Base-by-base conservation (phyloP, 2,329 filamentous ascomycete species). In the Coniochaeta sp. region DNA sequence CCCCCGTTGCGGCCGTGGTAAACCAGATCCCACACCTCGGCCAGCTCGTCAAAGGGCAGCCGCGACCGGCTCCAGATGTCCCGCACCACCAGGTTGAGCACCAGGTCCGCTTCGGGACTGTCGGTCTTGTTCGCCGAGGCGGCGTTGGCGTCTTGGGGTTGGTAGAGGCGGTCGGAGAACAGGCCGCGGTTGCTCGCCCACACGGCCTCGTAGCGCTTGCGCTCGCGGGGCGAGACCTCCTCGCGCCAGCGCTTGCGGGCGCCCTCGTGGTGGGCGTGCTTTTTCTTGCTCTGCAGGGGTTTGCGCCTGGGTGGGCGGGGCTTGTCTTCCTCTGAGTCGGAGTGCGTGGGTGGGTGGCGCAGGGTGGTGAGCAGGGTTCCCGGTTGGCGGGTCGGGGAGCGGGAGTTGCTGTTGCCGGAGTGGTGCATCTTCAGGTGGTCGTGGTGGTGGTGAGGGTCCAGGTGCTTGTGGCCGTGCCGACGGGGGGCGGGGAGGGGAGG, bases 151-250 rank as follows among this genome's bases (percentile, higher is more conserved):
- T 31, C 28, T 9, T 9, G 28, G 28, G 28, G n/a, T n/a, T n/a
- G 28, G 28, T 5, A 31, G 2, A 38, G n/a, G 3, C 31, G 54
- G 34, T 34, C 31, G 54, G 28, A 6, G 9, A 84, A 73, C 0
- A 85, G 61, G 0, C 90, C 90, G 57, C 86, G 84, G 67, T 95
- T 95, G 47, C 89, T 90, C 1, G 90, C 90, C 89, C 90, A 95
- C 1, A 95, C 83, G 2, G 89, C 90, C 71, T 93, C 90, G 71
- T 95, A 95, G 1, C 90, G 81, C 68, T 89, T 89, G n/a, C 89
- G 79, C 69, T 95, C 89, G 6, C 84, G 78, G 56, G 84, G 81
- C 0, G 88, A 90, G 47, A 95, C 83, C 62, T 85, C 80, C 65
- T 93, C 89, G 47, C 89, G 83, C 90, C 90, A 95, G 7, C 89